These are phyloP conservation scores for Copromyces sp. DNA, from an alignment of 495 filamentous ascomycete species.

Conservation along the genomic window DNA sequence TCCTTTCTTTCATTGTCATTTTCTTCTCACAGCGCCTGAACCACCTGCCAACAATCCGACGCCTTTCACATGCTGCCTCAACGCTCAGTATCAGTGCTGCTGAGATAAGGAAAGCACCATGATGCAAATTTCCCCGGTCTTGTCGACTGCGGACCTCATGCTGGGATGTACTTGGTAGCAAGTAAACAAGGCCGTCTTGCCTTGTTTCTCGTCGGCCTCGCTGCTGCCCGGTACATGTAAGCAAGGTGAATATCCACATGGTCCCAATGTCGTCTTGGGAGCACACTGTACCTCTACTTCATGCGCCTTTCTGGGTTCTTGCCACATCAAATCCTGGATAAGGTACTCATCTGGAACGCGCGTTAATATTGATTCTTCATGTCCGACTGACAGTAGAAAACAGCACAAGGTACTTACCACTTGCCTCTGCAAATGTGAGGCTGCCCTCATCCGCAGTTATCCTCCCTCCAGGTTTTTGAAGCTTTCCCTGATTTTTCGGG, in stretches of 20 bases:
- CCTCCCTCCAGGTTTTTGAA: not conserved
- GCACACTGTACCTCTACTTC: not conserved
- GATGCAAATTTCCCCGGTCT: not conserved
- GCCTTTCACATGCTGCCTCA: not conserved
- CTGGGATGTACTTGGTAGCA: not conserved
- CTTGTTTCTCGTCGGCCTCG: not conserved
- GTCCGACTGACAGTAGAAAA: not conserved
- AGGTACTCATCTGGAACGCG: not conserved
- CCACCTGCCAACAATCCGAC: not conserved
- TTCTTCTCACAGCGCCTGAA: too few species aligned
- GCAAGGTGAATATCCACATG: too few species aligned
- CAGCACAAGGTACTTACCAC: not conserved
- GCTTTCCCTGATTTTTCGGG: too few species aligned
- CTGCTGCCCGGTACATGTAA: not conserved
- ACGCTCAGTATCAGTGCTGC: not conserved
- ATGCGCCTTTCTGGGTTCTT: not conserved
- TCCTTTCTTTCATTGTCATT: too few species aligned
- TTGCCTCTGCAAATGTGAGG: not conserved
- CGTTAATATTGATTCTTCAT: not conserved
- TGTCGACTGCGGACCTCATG: not conserved
- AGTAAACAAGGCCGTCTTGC: not conserved
- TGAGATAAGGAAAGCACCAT: not conserved
- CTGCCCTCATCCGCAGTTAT: too few species aligned
- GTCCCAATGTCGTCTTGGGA: not conserved
- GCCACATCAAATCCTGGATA: too few species aligned